phyloP scores from a whole-genome alignment of 2,329 filamentous ascomycete genomes.

The Xylaria arbuscula region DNA sequence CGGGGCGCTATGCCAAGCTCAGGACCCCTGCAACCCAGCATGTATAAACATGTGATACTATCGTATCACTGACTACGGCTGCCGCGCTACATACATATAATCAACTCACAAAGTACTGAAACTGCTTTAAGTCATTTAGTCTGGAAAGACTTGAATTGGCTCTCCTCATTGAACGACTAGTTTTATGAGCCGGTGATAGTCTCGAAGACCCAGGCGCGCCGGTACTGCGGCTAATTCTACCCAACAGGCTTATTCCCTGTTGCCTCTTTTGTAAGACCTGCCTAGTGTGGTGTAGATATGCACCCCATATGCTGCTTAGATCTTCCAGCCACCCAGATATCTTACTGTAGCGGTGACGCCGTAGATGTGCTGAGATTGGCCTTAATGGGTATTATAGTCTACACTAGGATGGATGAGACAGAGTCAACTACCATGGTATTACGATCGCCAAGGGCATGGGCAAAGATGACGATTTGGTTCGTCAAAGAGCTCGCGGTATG shows the following conservation, averaged over 20 bases:
- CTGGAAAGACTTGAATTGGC: not conserved
- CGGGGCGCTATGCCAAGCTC: not conserved
- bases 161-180: not conserved
- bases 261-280: not conserved
- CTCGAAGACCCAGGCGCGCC: not conserved
- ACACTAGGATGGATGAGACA: not conserved
- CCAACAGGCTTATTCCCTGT: not conserved
- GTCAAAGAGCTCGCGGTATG: not conserved
- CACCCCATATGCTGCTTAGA: not conserved
- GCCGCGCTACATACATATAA: not conserved
- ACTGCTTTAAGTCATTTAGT: not conserved
- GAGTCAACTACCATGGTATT: not conserved
- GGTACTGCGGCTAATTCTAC: not conserved
- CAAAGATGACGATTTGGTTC: not conserved
- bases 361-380: not conserved
- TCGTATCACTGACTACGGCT: not conserved
- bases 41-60: not conserved
- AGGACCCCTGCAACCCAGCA: not conserved
- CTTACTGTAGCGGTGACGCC: not conserved
- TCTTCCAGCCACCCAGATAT: not conserved
- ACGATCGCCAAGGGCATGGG: not conserved
- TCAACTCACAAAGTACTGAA: not conserved
- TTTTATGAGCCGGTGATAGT: not conserved
- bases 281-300: not conserved
- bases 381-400: not conserved